phyloP scores from a whole-genome alignment of 2,329 filamentous ascomycete species.

The Nigrograna mackinnonii region DNA sequence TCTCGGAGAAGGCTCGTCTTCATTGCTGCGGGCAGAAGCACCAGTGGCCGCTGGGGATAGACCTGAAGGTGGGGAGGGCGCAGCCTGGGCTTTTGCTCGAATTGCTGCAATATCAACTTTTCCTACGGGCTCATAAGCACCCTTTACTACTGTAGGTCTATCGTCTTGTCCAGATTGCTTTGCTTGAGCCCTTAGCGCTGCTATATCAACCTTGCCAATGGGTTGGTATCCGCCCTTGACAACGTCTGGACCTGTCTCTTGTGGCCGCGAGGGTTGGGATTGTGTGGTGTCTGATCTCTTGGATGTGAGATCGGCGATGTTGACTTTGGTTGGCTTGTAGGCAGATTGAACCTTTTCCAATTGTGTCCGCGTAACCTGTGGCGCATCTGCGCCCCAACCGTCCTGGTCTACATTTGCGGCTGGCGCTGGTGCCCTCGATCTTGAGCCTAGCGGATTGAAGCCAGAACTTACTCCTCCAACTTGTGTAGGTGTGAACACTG shows the following conservation, averaged over 20 bases:
- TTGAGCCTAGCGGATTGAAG: constrained; percentile 72
- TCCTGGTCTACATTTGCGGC: constrained; percentile 72
- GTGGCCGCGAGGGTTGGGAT: constrained; percentile 56
- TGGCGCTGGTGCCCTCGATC: constrained; percentile 59
- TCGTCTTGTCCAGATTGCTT: constrained; percentile 71
- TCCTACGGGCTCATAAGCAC: constrained; percentile 90
- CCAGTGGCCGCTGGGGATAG: constrained; percentile 50
- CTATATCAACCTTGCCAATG: constrained; percentile 96
- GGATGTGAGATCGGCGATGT: constrained; percentile 82
- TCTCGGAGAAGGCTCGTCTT: constrained; percentile 58
- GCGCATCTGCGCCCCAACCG: constrained; percentile 94
- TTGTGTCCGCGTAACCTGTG: constrained; percentile 82
- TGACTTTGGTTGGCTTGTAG: constrained; percentile 94
- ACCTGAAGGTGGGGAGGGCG: constrained; percentile 33
- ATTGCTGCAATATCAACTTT: constrained; percentile 98
- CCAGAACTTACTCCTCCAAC: constrained; percentile 56
- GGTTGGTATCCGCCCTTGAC: constrained; percentile 90
- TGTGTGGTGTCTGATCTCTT: constrained; percentile 71
- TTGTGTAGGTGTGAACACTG: constrained; percentile 83
- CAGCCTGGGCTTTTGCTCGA: constrained; percentile 72
- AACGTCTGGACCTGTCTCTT: constrained; percentile 61
- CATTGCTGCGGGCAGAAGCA: constrained; percentile 43
- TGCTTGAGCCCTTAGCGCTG: constrained; percentile 78
- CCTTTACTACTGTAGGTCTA: constrained; percentile 83
- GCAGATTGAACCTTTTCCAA: constrained; percentile 90